These are phyloP conservation scores for Aspergillus floridensis DNA, from an alignment of 2,329 filamentous ascomycete species.

Conservation along the genomic window DNA sequence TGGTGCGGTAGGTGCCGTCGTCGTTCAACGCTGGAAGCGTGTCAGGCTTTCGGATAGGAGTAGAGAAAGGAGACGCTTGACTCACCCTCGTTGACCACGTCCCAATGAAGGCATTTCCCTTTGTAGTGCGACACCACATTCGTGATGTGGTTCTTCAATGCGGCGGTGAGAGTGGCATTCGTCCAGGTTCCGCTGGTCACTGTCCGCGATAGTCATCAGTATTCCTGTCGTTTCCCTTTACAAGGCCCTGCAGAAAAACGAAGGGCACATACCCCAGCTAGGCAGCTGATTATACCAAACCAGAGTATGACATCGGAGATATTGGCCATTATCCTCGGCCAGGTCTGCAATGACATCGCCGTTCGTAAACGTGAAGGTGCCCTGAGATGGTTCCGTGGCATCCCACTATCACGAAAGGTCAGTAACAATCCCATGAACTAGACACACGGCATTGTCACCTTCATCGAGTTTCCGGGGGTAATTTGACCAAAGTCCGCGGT, in stretches of 20 bases:
- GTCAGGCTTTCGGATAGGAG: background rate
- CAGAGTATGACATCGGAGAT: slow-evolving; percentile 63
- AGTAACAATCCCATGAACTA: background rate
- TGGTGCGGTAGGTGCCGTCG: slow-evolving; percentile 45
- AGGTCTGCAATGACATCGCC: slow-evolving; percentile 52
- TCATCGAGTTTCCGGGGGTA: slow-evolving; percentile 63
- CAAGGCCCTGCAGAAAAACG: slow-evolving; percentile 14
- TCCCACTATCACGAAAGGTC: slow-evolving; percentile 53
- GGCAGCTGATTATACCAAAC: slow-evolving; percentile 51
- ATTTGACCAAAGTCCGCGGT: slow-evolving; percentile 63
- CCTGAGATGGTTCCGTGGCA: slow-evolving; percentile 56
- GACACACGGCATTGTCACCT: slow-evolving; percentile 28
- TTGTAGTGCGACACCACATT: slow-evolving; percentile 38
- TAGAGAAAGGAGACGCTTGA: background rate
- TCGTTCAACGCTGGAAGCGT: slow-evolving; percentile 38
- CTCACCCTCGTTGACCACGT: slow-evolving; percentile 41
- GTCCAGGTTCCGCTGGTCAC: slow-evolving; percentile 55
- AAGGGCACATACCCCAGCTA: slow-evolving; percentile 51
- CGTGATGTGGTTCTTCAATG: slow-evolving; percentile 50
- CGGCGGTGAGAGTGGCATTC: slow-evolving; percentile 54
- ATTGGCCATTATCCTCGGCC: slow-evolving; percentile 41
- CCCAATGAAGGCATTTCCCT: slow-evolving; percentile 40
- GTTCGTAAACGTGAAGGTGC: slow-evolving; percentile 57
- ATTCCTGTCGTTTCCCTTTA: background rate
- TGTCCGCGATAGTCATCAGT: slow-evolving; percentile 4